Evolutionary conservation across 345 rosid species (phyloP), one percentile per base, ranked within the genome.

Genomic region (Heritiera fomes): DNA sequence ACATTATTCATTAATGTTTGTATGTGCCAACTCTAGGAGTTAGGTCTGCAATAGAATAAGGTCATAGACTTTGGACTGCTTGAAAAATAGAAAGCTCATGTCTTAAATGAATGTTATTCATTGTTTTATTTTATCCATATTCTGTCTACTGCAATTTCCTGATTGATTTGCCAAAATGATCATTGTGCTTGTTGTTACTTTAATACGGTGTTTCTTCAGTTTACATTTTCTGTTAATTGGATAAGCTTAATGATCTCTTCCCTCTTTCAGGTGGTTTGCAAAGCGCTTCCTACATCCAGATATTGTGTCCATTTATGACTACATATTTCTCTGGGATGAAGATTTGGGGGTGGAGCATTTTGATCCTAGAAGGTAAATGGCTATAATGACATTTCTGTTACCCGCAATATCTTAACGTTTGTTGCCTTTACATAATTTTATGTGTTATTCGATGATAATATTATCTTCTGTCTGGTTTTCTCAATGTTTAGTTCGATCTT

Each of bases 231-330:
- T 7, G 47, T 30, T 43, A 52, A 38, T 75, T 1, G n/a, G 15
- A 14, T 30, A 46, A 67, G 18, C 23, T 5, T 68, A 20, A 15
- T 14, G 20, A 38, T 56, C 12, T 30, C 17, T 49, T 78, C 53
- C 47, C 70, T 50, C 56, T 79, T 78, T 83, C 85, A 96, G 99
- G 99, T 96, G 99, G 99, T 96, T 92, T 62, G 99, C 98, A 3
- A 94, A 96, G 81, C 95, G 99, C 12, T 96, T 96, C 83, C 90
- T 96, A 53, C 99, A 96, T 86, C 99, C 99, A 28, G 95, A 89
- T 73, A 81, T 96, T 3, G 98, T 94, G 56, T 86, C 94, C 41
- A 71, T 73, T 62, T 96, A 96, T 68, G 98, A 96, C 87, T 96
- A 94, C 80, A 80, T 96, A 83, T 96, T 96, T 81, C 95, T 96